A percentile compares a stretch with the other conserved stretches of the same genome.
These are phyloP conservation scores for Fusarium globosum DNA, from an alignment of 2,329 filamentous ascomycete genomes.

Conservation along the genomic window DNA sequence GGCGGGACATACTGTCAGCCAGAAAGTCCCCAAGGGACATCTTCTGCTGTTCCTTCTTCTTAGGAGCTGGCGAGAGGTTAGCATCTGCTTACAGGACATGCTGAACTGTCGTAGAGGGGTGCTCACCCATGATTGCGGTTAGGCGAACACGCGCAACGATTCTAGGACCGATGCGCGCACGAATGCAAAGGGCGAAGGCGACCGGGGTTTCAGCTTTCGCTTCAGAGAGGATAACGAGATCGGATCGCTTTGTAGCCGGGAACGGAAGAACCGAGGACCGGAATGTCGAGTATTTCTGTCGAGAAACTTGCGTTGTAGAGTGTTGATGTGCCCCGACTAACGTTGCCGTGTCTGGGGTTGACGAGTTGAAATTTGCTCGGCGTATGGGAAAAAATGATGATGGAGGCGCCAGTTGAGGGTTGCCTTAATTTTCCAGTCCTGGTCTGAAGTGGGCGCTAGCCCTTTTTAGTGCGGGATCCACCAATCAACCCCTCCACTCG, in stretches of 20 bases:
- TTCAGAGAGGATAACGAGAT: conserved; percentile 27
- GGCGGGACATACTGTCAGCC: conserved; percentile 78
- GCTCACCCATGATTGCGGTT: conserved; percentile 72
- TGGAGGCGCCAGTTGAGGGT: conserved; percentile 53
- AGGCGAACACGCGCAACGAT: conserved; percentile 60
- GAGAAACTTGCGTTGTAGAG: conserved; percentile 39
- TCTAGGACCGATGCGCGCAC: conserved; percentile 54
- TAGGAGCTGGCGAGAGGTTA: conserved; percentile 72
- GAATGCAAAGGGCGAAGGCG: conserved; percentile 46
- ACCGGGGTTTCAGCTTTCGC: conserved; percentile 46
- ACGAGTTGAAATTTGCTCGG: conserved; percentile 58
- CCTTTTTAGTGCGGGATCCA: conserved; percentile 37
- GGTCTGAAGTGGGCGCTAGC: conserved; percentile 56
- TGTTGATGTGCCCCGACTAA: conserved; percentile 52
- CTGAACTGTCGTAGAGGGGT: conserved; percentile 5
- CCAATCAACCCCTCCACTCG: conserved; percentile 28
- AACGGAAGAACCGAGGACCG: conserved; percentile 1
- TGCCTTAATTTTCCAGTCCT: conserved; percentile 57
- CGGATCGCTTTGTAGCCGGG: conserved; percentile 16
- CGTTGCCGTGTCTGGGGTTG: conserved; percentile 56
- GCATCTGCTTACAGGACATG: conserved; percentile 7
- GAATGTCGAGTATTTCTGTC: conserved; percentile 20
- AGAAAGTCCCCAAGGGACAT: conserved; percentile 98
- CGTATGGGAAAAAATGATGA: conserved; percentile 53
- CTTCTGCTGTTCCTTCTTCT: conserved; percentile 94